Conservation (phyloP, 495 filamentous ascomycete genomes). For the Thermothielavioides terrestris region DNA sequence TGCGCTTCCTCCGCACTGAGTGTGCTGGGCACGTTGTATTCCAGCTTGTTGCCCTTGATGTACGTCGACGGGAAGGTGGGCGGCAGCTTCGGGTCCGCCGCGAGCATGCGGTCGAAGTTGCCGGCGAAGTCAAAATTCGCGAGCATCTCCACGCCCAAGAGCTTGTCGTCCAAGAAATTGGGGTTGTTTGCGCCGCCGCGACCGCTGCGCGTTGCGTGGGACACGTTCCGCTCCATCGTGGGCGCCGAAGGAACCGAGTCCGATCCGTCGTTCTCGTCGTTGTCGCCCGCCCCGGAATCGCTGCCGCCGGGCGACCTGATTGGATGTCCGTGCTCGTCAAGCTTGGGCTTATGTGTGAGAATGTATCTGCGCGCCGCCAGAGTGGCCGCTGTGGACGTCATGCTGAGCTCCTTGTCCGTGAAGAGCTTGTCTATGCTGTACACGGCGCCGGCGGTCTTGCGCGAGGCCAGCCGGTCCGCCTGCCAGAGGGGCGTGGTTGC, state of each 20-base stretch:
- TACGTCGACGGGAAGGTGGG: constrained; percentile 51
- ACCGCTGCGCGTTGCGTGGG: constrained; percentile 66
- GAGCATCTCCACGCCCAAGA: constrained; percentile 51
- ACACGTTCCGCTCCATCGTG: constrained; percentile 63
- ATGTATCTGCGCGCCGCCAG: constrained; percentile 52
- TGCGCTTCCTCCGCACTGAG: constrained; percentile 51
- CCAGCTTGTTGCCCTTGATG: constrained; percentile 33
- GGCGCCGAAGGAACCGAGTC: constrained; percentile 48
- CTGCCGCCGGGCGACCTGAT: constrained; percentile 44
- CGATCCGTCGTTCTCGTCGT: constrained; percentile 34
- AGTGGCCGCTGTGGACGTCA: constrained; percentile 64
- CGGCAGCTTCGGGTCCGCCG: constrained; percentile 48
- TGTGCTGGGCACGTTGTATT: constrained; percentile 40
- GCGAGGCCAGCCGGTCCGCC: constrained; percentile 35
- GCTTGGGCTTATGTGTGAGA: constrained; percentile 41
- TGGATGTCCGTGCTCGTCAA: constrained; percentile 37
- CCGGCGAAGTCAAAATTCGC: constrained; percentile 55
- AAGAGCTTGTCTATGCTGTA: constrained; percentile 88
- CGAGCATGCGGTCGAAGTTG: constrained; percentile 40
- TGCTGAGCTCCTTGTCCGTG: constrained; percentile 81
- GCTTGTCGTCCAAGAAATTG: constrained; percentile 46
- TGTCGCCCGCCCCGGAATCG: constrained; percentile 42
- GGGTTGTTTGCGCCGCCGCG: constrained; percentile 46
- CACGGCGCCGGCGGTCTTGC: constrained; percentile 41
- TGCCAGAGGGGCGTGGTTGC: constrained; percentile 52